A percentile compares a stretch with the other conserved stretches of the same genome.
Evolutionary conservation across 805 yeast genomes (phyloP).

Genomic region (Lipomyces oligophaga): DNA sequence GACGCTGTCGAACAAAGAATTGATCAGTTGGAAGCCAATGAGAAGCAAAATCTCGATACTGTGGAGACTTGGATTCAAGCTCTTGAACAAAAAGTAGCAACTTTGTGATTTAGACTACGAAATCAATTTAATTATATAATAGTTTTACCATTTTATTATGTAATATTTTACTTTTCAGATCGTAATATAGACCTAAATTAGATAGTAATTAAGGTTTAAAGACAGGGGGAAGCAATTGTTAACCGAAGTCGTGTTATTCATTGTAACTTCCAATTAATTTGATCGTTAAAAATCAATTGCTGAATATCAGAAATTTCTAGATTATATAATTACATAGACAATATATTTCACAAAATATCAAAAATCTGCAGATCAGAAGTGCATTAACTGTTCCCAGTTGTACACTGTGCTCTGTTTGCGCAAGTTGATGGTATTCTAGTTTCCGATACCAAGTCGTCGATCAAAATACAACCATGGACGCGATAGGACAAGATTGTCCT

Average conservation of each 20-base stretch:
- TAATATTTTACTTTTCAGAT: neutral
- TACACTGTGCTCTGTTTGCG: neutral
- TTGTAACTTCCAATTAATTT: too few relatives aligned
- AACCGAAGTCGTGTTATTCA: too few relatives aligned
- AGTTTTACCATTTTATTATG: neutral
- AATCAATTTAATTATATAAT: neutral
- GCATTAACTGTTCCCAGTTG: too few relatives aligned
- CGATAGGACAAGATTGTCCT: too few relatives aligned
- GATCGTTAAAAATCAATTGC: too few relatives aligned
- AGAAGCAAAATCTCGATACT: slow-evolving; percentile 11
- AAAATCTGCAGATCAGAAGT: too few relatives aligned
- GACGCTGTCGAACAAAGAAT: slow-evolving; percentile 12
- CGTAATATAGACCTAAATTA: neutral
- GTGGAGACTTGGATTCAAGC: slow-evolving; percentile 16
- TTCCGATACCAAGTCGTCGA: neutral
- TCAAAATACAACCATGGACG: neutral
- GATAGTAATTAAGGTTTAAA: neutral
- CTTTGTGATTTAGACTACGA: neutral
- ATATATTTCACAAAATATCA: too few relatives aligned
- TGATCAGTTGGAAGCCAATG: slow-evolving; percentile 19
- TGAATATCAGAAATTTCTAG: too few relatives aligned
- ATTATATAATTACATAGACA: too few relatives aligned
- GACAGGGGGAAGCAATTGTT: too few relatives aligned
- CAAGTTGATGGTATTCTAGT: neutral
- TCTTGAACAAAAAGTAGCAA: slow-evolving; percentile 8